phyloP scores from a whole-genome alignment of 345 rosid genomes.

The Pistacia atlantica region DNA sequence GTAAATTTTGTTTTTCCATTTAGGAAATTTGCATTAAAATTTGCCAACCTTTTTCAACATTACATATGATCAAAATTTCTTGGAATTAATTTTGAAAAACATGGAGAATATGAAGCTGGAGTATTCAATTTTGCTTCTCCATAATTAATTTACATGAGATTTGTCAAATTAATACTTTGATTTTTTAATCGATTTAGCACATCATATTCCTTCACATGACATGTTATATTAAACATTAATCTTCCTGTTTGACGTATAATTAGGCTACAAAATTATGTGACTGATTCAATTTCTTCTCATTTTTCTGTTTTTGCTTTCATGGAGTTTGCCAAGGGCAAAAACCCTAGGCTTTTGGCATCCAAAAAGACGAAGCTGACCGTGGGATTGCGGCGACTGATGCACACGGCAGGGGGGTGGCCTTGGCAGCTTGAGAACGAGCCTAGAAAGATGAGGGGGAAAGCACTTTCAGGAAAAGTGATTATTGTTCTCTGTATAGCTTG shows the following conservation, averaged over 20 bases:
- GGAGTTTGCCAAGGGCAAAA: constrained; percentile 15
- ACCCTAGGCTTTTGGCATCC: constrained; percentile 11
- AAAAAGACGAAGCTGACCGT: constrained; percentile 13
- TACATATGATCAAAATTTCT: not conserved
- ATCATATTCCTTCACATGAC: constrained; percentile 10
- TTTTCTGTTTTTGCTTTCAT: not conserved
- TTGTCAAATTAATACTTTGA: not conserved
- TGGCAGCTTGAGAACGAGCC: constrained; percentile 27
- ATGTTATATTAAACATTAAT: not conserved
- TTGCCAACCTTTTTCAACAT: not conserved
- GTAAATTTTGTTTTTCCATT: not conserved
- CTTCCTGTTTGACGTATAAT: not conserved
- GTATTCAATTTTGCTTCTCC: not conserved
- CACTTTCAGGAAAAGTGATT: constrained; percentile 64
- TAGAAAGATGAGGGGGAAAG: constrained; percentile 70
- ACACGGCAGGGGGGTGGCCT: not conserved
- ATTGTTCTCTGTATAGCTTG: constrained; percentile 60
- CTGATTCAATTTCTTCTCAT: not conserved
- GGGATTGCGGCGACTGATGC: constrained; percentile 17
- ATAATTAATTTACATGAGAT: too few relatives aligned
- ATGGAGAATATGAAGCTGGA: not conserved
- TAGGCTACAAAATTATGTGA: too few relatives aligned
- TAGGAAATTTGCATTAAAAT: not conserved
- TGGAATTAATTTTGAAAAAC: too few relatives aligned
- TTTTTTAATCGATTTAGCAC: not conserved